Evolutionary conservation across 352 stramenopile species (phyloP), one percentile per base, ranked within the genome.

Genomic region (Phytophthora fragariaefolia): DNA sequence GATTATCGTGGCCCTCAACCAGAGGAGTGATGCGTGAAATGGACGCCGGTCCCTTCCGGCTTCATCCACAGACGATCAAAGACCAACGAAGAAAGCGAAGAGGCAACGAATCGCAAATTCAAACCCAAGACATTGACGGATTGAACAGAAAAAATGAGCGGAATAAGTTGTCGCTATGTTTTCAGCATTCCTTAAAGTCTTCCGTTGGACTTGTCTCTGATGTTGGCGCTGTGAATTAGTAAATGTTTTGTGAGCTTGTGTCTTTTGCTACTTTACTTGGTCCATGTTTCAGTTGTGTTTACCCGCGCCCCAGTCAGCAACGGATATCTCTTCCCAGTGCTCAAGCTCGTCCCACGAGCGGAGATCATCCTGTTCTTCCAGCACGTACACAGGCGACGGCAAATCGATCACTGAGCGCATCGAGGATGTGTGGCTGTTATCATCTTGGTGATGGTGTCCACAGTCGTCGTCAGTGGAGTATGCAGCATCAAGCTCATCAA

Each of bases 1-100:
- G 43, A 81, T 97, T 46, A 87, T 98, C 23, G 80, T 98, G 38
- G 83, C 83, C 22, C 73, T 96, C 23, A 94, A 96, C 63, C 88
- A 96, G 60, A 81, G 69, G 55, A 53, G 69, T 26, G 69, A 82
- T 20, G 65, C 38, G 26, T 76, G 71, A 79, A 75, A 66, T 66
- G 50, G 30, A 62, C 42, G 63, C 58, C 67, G 66, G 62, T 51
- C 48, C 58, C 66, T 43, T 49, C 63, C 45, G 28, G 27, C 20
- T 34, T 8, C 45, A 58, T 17, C 26, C 45, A 28, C 2, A 38
- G 58, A 71, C 55, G 52, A 71, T 55, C 34, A 4, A 38, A 61
- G 53, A 68, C 67, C 66, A 45, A 68, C 51, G 43, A 78, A 74
- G 51, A 75, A 66, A 55, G 38, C 12, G 30, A 32, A 24, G 18